phyloP scores from a whole-genome alignment of 352 stramenopile genomes.

The Pythium myriotylum region DNA sequence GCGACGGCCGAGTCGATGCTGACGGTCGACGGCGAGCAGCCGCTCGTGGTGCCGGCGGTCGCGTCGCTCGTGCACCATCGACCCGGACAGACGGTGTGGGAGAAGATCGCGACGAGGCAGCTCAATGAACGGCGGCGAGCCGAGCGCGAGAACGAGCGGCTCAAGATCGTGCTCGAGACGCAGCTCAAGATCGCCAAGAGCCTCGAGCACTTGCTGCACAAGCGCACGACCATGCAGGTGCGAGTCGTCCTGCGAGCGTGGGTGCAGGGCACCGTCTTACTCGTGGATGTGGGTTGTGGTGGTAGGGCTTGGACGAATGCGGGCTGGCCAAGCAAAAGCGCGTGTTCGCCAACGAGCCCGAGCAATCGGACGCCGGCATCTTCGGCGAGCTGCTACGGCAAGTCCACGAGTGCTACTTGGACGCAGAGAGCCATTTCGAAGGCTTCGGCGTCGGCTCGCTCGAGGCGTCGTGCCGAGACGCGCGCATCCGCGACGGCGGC shows the following conservation, averaged over 20 bases:
- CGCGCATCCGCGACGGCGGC: slow-evolving; percentile 12
- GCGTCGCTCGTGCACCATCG: slow-evolving; percentile 1
- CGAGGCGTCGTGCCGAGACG: slow-evolving; percentile 22
- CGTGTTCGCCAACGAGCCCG: slow-evolving; percentile 15
- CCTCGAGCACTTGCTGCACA: slow-evolving; percentile 39
- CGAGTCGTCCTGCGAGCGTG: not conserved
- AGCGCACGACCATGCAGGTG: slow-evolving; percentile 16
- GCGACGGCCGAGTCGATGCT: too few relatives aligned
- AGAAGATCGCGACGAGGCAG: slow-evolving; percentile 20
- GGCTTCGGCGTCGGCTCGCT: slow-evolving; percentile 15
- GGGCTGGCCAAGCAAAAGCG: slow-evolving; percentile 19
- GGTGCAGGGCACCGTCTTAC: not conserved
- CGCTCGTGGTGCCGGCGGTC: not conserved
- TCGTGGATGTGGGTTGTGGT: not conserved
- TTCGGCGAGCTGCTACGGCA: slow-evolving; percentile 18
- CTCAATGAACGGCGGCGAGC: slow-evolving; percentile 17
- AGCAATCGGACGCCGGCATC: slow-evolving; percentile 1
- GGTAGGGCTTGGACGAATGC: slow-evolving; percentile 20
- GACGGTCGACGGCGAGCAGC: too few relatives aligned
- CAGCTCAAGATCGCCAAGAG: slow-evolving; percentile 46
- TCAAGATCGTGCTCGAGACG: slow-evolving; percentile 46
- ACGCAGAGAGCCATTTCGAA: slow-evolving; percentile 16
- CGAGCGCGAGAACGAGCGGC: slow-evolving; percentile 46
- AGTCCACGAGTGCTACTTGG: slow-evolving; percentile 20
- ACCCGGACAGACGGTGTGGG: slow-evolving; percentile 10